phyloP scores from a whole-genome alignment of 805 yeast species.

The Starmerella sirachaensis region DNA sequence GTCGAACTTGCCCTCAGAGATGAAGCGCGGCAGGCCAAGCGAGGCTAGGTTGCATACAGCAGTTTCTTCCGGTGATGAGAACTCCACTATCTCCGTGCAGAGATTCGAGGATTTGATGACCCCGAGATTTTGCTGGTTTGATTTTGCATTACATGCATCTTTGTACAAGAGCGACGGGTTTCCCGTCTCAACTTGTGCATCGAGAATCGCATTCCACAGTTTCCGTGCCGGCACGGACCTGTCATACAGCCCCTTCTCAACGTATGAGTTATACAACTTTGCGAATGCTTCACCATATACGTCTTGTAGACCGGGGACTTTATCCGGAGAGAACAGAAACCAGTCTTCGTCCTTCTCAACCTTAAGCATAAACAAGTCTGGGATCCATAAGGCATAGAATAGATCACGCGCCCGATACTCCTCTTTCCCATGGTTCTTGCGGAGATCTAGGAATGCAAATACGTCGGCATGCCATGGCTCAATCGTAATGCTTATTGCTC shows the following conservation, averaged over 20 bases:
- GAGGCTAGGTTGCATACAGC: conserved; percentile 93
- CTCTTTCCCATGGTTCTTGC: conserved; percentile 89
- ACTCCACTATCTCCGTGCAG: conserved; percentile 86
- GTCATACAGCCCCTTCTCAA: conserved; percentile 46
- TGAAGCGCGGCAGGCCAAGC: conserved; percentile 72
- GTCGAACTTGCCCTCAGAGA: conserved; percentile 45
- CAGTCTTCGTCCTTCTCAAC: conserved; percentile 65
- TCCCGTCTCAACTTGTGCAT: conserved; percentile 89
- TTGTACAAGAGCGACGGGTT: conserved; percentile 89
- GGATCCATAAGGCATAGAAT: conserved; percentile 86
- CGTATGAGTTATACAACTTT: conserved; percentile 55
- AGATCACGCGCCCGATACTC: conserved; percentile 84
- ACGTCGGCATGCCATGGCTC: conserved; percentile 97
- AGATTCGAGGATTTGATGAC: conserved; percentile 81
- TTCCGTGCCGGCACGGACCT: conserved; percentile 65
- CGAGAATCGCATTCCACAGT: conserved; percentile 73
- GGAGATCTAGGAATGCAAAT: conserved; percentile 65
- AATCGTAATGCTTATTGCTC: conserved; percentile 81
- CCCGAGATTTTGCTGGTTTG: conserved; percentile 83
- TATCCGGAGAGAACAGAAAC: conserved; percentile 79
- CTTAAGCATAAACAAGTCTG: conserved; percentile 82
- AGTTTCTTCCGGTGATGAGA: conserved; percentile 72
- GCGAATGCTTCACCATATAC: conserved; percentile 71
- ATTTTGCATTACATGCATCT: conserved; percentile 77
- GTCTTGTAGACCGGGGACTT: conserved; percentile 71